Evolutionary conservation across 2,329 filamentous ascomycete genomes (phyloP).

Genomic region (Colletotrichum tropicale): DNA sequence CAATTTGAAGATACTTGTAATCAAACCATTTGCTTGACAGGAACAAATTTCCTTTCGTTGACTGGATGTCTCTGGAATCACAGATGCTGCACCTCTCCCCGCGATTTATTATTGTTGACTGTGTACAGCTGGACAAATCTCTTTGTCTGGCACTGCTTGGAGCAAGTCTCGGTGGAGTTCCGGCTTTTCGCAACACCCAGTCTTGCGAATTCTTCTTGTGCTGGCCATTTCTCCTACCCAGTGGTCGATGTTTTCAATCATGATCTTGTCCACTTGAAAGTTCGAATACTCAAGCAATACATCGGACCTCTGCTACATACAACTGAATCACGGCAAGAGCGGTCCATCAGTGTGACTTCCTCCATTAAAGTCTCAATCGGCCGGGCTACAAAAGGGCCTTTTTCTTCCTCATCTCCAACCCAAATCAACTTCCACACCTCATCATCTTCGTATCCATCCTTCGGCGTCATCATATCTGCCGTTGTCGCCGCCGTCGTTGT

Average conservation of each 20-base stretch:
- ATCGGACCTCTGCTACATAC: accelerated
- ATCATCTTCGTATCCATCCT: not conserved
- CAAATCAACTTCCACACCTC: not conserved
- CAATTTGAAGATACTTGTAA: not conserved
- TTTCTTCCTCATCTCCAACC: not conserved
- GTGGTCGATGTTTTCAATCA: not conserved
- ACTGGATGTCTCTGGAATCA: not conserved
- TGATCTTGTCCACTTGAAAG: not conserved
- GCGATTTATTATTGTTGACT: not conserved
- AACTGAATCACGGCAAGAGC: not conserved
- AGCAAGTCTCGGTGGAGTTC: not conserved
- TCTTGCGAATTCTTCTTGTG: not conserved
- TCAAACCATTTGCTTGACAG: not conserved
- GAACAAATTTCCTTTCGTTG: accelerated
- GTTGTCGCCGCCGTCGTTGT: not conserved
- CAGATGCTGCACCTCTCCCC: no score
- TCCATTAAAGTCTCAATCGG: not conserved
- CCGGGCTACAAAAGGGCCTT: not conserved
- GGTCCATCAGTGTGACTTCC: not conserved
- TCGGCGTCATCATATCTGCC: not conserved
- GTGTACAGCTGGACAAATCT: accelerated
- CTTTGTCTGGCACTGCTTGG: not conserved
- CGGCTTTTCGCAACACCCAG: not conserved
- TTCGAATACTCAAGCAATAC: not conserved
- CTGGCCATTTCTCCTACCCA: not conserved